phyloP scores from a whole-genome alignment of 2,329 filamentous ascomycete species.

The Neopestalotiopsis clavispora region DNA sequence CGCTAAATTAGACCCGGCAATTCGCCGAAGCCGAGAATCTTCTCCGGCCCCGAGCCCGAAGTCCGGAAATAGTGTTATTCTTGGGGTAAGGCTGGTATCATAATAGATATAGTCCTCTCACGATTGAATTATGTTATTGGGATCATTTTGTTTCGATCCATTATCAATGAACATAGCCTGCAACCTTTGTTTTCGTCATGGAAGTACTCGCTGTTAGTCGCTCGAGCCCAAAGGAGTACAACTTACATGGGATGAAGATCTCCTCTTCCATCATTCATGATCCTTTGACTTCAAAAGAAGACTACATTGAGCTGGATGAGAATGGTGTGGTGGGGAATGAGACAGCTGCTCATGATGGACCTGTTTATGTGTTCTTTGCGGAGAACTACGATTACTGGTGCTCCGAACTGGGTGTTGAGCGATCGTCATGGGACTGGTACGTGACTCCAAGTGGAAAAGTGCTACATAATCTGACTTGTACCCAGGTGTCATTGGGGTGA shows the following conservation, averaged over 20 bases:
- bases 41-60: constrained; percentile 7
- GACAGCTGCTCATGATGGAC: constrained; percentile 30
- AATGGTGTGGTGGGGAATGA: constrained; percentile 25
- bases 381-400: constrained; percentile 34
- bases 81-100: background rate
- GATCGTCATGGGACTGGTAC: constrained; percentile 25
- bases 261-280: constrained; percentile 28
- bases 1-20: background rate
- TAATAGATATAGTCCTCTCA: background rate
- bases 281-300: constrained; percentile 21
- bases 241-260: constrained; percentile 26
- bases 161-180: background rate
- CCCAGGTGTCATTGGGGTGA: constrained; percentile 30
- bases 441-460: background rate
- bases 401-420: constrained; percentile 25
- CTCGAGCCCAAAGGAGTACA: constrained; percentile 21
- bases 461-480: too few species aligned
- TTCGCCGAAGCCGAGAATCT: background rate
- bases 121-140: background rate
- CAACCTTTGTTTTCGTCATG: constrained; percentile 20
- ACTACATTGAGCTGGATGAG: constrained; percentile 29
- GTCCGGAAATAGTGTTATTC: background rate
- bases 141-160: background rate
- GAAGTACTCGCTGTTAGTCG: constrained; percentile 30
- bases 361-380: constrained; percentile 29